A percentile compares a stretch with the other conserved stretches of the same genome.
Conservation (phyloP, 2,329 filamentous ascomycete genomes). For the Paecilomyces niveus region DNA sequence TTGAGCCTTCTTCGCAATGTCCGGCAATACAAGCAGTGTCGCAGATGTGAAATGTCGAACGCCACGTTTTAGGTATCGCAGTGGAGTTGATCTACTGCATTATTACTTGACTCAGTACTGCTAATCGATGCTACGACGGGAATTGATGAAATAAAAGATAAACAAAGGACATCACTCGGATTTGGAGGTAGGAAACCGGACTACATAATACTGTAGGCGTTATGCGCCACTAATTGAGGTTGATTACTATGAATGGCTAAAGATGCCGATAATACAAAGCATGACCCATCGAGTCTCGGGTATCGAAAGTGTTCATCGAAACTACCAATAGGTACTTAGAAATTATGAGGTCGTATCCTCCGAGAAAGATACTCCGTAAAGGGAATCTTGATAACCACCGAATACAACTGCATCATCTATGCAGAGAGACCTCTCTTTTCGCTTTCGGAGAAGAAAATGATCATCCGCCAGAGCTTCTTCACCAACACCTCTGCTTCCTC, state of each 20-base stretch:
- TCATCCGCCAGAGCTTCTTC: constrained; percentile 96
- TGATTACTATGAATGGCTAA: background rate
- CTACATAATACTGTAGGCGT: background rate
- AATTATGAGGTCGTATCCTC: background rate
- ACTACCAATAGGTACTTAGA: background rate
- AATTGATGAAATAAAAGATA: background rate
- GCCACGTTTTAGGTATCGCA: background rate
- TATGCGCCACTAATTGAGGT: background rate
- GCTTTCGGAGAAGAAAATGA: constrained; percentile 94
- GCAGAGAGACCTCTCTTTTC: constrained; percentile 81
- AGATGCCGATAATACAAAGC: background rate
- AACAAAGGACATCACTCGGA: no score
- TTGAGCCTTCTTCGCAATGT: background rate
- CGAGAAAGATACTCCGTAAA: background rate
- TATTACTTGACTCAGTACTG: background rate
- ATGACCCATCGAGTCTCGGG: background rate
- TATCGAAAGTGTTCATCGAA: background rate
- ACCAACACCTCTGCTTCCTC: constrained; percentile 92
- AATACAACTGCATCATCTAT: constrained; percentile 27
- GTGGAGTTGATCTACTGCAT: background rate
- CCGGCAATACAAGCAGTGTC: background rate
- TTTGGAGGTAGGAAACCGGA: background rate
- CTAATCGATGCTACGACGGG: background rate
- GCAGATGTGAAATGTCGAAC: background rate
- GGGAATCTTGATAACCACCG: constrained; percentile 2